Evolutionary conservation across 495 filamentous ascomycete species (phyloP).

Genomic region (Articulospora tetracladia): DNA sequence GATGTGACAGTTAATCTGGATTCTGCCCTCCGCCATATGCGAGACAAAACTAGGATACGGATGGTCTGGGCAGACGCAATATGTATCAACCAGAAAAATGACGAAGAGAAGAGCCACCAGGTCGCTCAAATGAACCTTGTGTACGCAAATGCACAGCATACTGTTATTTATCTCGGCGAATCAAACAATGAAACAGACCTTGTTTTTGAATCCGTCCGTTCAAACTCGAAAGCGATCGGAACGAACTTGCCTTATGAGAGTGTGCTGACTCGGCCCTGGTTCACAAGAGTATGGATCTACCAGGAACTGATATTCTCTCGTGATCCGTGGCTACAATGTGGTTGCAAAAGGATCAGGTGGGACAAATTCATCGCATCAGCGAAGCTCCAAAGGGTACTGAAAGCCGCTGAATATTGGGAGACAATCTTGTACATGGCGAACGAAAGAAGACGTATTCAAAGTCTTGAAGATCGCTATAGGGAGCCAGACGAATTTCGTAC

Average conservation of each 20-base stretch:
- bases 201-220: background rate
- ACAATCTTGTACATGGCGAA: background rate
- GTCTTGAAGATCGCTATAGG: background rate
- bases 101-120: slow-evolving; percentile 22
- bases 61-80: slow-evolving; percentile 24
- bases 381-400: background rate
- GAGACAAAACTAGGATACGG: background rate
- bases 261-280: slow-evolving; percentile 9
- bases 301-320: slow-evolving; percentile 22
- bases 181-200: background rate
- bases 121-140: slow-evolving; percentile 21
- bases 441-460: background rate
- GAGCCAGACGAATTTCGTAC: background rate
- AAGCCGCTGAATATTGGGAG: background rate
- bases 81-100: slow-evolving; percentile 10
- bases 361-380: background rate
- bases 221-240: background rate
- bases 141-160: background rate
- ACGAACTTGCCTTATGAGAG: background rate
- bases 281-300: slow-evolving; percentile 21
- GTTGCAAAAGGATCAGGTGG: slow-evolving; percentile 15
- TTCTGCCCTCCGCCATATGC: background rate
- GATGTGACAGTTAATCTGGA: slow-evolving; percentile 1
- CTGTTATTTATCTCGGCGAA: slow-evolving; percentile 2
- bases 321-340: slow-evolving; percentile 25